Evolutionary conservation across 192 early-diverging fungal genomes (phyloP).

Genomic region (Umbelopsis ramanniana): DNA sequence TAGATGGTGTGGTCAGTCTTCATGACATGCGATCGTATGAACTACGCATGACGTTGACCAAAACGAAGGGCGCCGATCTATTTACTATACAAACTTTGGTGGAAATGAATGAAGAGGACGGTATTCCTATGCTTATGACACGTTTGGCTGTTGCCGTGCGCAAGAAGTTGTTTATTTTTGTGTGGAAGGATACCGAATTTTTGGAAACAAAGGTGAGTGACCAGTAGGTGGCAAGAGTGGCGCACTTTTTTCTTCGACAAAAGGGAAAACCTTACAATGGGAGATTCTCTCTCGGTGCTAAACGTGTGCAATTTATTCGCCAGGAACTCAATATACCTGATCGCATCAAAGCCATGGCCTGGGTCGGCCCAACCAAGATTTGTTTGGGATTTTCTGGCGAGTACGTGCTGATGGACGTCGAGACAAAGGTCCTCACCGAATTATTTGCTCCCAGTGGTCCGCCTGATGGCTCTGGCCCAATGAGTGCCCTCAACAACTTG

Average conservation of each 20-base stretch:
- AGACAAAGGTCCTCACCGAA: constrained; percentile 56
- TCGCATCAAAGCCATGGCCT: constrained; percentile 73
- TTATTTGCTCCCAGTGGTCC: constrained; percentile 54
- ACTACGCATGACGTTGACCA: constrained; percentile 65
- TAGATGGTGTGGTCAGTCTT: constrained; percentile 75
- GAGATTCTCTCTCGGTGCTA: background rate
- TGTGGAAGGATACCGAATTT: constrained; percentile 78
- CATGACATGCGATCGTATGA: constrained; percentile 78
- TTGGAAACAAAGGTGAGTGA: constrained; percentile 59
- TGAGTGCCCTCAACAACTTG: constrained; percentile 50
- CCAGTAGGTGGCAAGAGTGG: background rate
- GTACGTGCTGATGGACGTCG: constrained; percentile 64
- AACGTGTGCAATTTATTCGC: background rate
- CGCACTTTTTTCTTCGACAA: too few species aligned
- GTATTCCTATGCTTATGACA: constrained; percentile 70
- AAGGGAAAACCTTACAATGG: too few species aligned
- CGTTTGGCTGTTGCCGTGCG: constrained; percentile 76
- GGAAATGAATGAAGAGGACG: constrained; percentile 60
- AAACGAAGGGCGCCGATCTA: constrained; percentile 76
- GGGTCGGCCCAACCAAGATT: constrained; percentile 73
- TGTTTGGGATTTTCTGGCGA: constrained; percentile 65
- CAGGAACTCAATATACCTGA: constrained; percentile 77
- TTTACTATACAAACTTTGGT: constrained; percentile 76
- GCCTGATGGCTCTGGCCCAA: constrained; percentile 40
- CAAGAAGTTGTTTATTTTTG: constrained; percentile 73